A percentile compares a stretch with the other conserved stretches of the same genome.
phyloP scores from a whole-genome alignment of 176 grass and related monocot genomes.

The Eleusine indica region DNA sequence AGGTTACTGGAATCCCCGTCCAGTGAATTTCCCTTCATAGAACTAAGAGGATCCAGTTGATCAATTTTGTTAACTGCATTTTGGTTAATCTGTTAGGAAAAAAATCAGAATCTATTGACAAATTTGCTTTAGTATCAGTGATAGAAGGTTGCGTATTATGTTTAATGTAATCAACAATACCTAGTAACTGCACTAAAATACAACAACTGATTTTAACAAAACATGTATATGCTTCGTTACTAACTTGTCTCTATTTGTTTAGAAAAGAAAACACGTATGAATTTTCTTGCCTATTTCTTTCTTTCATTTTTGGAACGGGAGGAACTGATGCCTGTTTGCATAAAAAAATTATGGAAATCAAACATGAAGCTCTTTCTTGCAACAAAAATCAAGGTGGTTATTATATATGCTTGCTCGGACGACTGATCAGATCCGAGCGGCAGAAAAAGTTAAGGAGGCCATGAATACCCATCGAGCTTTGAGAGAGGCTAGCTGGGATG shows the following conservation, averaged over 20 bases:
- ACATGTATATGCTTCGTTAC: not conserved
- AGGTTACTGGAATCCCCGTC: too few species aligned
- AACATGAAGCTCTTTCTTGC: conserved; percentile 61
- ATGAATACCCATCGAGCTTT: conserved; percentile 64
- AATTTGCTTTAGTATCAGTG: too few species aligned
- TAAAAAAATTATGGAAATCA: conserved; percentile 82
- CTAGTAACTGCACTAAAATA: too few species aligned
- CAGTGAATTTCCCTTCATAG: too few species aligned
- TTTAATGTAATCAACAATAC: too few species aligned
- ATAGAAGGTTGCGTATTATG: too few species aligned
- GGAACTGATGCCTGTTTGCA: conserved; percentile 83
- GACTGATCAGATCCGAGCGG: conserved; percentile 89
- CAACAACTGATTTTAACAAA: not conserved
- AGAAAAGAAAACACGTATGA: too few species aligned
- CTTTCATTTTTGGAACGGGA: conserved; percentile 48
- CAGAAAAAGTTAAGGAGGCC: conserved; percentile 79
- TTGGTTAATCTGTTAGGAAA: too few species aligned
- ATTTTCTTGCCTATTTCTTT: too few species aligned
- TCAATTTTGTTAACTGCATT: too few species aligned
- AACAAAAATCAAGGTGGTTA: conserved; percentile 98
- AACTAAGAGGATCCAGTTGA: too few species aligned
- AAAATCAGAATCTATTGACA: too few species aligned
- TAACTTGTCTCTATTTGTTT: not conserved
- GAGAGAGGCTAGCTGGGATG: not conserved
- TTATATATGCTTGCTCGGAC: conserved; percentile 85